phyloP scores from a whole-genome alignment of 352 stramenopile species.

The Lagenidium giganteum region DNA sequence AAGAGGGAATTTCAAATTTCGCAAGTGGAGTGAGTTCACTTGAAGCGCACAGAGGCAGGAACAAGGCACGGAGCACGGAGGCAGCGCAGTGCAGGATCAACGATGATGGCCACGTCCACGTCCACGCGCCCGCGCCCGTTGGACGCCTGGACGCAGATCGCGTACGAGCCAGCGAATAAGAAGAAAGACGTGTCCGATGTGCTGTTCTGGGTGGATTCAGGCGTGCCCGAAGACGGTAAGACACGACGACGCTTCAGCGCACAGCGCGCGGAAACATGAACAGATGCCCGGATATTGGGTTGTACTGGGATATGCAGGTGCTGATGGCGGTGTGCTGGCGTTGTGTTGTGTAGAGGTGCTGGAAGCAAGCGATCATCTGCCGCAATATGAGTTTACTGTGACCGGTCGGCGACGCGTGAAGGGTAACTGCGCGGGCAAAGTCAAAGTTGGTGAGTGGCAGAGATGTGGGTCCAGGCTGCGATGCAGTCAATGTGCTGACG shows the following conservation, averaged over 20 bases:
- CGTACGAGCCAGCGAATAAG: conserved; percentile 15
- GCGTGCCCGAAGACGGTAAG: conserved; percentile 51
- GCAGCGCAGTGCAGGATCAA: too few relatives aligned
- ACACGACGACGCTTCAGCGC: neutral
- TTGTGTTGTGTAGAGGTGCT: conserved; percentile 46
- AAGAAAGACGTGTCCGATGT: conserved; percentile 15
- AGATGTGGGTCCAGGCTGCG: too few relatives aligned
- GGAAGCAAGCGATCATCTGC: conserved; percentile 59
- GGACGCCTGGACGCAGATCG: conserved; percentile 20
- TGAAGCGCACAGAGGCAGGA: too few relatives aligned
- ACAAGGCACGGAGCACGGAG: too few relatives aligned
- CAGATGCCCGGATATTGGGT: neutral
- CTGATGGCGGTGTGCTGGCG: neutral
- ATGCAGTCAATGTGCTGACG: too few relatives aligned
- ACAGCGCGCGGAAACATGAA: too few relatives aligned
- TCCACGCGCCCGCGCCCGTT: conserved; percentile 12
- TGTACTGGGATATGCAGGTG: neutral
- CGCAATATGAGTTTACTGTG: conserved; percentile 73
- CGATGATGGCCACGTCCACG: too few relatives aligned
- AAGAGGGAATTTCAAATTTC: too few relatives aligned
- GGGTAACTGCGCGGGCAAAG: too few relatives aligned
- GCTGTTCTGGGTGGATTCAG: conserved; percentile 68
- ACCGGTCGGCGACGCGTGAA: conserved; percentile 65
- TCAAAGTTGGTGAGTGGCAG: too few relatives aligned
- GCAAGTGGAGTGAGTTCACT: too few relatives aligned